A percentile compares a stretch with the other conserved stretches of the same genome.
Evolutionary conservation across 345 rosid species (phyloP).

Genomic region (Viola odorata): DNA sequence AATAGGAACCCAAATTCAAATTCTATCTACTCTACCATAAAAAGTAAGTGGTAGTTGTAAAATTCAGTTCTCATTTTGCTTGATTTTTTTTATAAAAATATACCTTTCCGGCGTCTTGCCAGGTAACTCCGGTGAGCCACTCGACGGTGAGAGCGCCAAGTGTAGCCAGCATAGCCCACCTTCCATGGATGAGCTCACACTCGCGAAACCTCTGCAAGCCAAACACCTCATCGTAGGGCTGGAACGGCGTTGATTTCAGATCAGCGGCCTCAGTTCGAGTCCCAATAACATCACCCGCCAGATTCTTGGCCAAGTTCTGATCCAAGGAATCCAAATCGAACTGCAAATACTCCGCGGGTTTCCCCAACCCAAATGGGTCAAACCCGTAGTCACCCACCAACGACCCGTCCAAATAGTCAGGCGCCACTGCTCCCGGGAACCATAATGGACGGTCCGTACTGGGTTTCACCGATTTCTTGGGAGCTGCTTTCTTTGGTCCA

Average conservation of each 20-base stretch:
- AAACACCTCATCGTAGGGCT: slow-evolving; percentile 70
- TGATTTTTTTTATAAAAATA: too few species aligned
- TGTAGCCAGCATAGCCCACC: slow-evolving; percentile 85
- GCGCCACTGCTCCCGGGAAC: slow-evolving; percentile 68
- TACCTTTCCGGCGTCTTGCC: slow-evolving; percentile 88
- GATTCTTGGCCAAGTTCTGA: slow-evolving; percentile 65
- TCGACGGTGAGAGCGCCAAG: slow-evolving; percentile 68
- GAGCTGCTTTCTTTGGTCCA: slow-evolving; percentile 34
- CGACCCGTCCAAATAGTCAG: slow-evolving; percentile 60
- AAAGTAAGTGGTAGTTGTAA: too few species aligned
- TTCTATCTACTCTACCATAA: too few species aligned
- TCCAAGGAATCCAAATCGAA: slow-evolving; percentile 64
- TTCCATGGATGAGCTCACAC: slow-evolving; percentile 71
- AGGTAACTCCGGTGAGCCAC: slow-evolving; percentile 69
- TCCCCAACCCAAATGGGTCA: slow-evolving; percentile 70
- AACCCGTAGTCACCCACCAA: slow-evolving; percentile 73
- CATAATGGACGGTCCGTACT: slow-evolving; percentile 49
- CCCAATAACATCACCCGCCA: slow-evolving; percentile 53
- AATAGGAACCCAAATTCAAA: too few species aligned
- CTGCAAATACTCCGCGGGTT: slow-evolving; percentile 71
- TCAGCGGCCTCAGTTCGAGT: slow-evolving; percentile 42
- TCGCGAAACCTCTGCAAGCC: slow-evolving; percentile 74
- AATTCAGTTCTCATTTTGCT: too few species aligned
- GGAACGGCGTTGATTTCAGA: slow-evolving; percentile 60
- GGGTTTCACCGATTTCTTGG: slow-evolving; percentile 33